phyloP scores from a whole-genome alignment of 2,329 filamentous ascomycete genomes.

The Ophiostoma sp. region DNA sequence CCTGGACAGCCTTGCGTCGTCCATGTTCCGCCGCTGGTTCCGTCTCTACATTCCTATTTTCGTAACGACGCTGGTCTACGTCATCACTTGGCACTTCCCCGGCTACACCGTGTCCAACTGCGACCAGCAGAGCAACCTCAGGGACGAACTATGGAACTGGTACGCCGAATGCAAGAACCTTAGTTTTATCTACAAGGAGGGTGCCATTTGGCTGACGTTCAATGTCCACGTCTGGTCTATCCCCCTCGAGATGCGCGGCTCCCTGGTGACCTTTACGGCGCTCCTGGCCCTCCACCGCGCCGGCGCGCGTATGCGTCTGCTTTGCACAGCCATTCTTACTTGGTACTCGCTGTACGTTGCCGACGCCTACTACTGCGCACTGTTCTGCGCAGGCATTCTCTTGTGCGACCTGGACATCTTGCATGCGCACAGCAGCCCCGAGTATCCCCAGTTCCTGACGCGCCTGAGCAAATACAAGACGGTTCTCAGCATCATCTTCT shows the following conservation, averaged over 20 bases:
- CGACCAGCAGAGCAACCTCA: constrained; percentile 38
- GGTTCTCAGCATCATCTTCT: constrained; percentile 47
- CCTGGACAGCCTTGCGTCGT: constrained; percentile 42
- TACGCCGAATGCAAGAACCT: constrained; percentile 61
- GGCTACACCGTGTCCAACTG: constrained; percentile 41
- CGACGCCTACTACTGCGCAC: constrained; percentile 57
- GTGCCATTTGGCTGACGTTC: constrained; percentile 53
- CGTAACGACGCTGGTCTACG: constrained; percentile 48
- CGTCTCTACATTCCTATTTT: constrained; percentile 50
- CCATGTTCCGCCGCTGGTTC: constrained; percentile 46
- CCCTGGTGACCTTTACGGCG: constrained; percentile 55
- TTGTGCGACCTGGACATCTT: constrained; percentile 57
- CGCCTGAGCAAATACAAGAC: constrained; percentile 44
- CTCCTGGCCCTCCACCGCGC: constrained; percentile 53
- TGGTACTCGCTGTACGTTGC: constrained; percentile 63
- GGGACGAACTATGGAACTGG: constrained; percentile 46
- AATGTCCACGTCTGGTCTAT: constrained; percentile 60
- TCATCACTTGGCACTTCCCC: constrained; percentile 50
- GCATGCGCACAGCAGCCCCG: constrained; percentile 36
- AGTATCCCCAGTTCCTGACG: constrained; percentile 47
- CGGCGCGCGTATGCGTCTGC: constrained; percentile 49
- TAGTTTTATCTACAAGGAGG: constrained; percentile 58
- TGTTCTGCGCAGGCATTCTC: constrained; percentile 58
- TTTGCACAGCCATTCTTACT: constrained; percentile 48
- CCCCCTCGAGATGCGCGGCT: constrained; percentile 58